Evolutionary conservation across 331 rosid species (phyloP), one percentile per base, ranked within the genome.

Genomic region (Pyracantha coccinea): DNA sequence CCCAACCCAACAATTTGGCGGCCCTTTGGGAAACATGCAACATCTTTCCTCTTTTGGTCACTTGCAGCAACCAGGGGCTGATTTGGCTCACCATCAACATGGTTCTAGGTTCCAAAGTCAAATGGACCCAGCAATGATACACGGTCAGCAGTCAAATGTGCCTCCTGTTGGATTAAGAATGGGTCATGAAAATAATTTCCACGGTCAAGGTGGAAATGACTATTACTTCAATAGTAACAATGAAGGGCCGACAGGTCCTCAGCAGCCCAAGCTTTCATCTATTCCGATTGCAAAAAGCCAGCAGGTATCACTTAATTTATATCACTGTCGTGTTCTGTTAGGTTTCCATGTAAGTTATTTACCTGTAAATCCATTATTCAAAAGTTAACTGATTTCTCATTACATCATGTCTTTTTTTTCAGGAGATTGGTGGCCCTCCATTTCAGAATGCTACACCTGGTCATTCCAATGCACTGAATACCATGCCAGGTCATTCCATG

Each of bases 181-280:
- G 79, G 86, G 89, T 52, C 88, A 78, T 10, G 97, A 85, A 41
- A 93, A 84, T 62, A 90, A 77, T 71, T 69, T 81, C 29, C 89
- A 41, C 7, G 87, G 86, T 29, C 84, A 91, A 87, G 75, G 81
- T 52, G 97, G 88, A 74, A 92, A 83, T 79, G 96, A 94, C 44
- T 87, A 86, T 85, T 81, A 82, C 75, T 84, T 77, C 57, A 89
- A 87, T 66, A 72, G 90, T 80, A 83, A 81, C 79, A 86, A 89
- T 84, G 99, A 90, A 68, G 80, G 78, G 76, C 78, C 89, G 7
- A 5, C 75, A 53, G 88, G 86, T 78, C 85, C 87, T 60, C 95
- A 81, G 82, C 97, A 87, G 77, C 91, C 96, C 21, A 87, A 87
- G 91, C 85, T 90, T 78, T 76, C 96, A 64, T 87, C 87, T 54